Evolutionary conservation across 2,329 filamentous ascomycete species (phyloP).

Genomic region (Trichoderma oligosporum): DNA sequence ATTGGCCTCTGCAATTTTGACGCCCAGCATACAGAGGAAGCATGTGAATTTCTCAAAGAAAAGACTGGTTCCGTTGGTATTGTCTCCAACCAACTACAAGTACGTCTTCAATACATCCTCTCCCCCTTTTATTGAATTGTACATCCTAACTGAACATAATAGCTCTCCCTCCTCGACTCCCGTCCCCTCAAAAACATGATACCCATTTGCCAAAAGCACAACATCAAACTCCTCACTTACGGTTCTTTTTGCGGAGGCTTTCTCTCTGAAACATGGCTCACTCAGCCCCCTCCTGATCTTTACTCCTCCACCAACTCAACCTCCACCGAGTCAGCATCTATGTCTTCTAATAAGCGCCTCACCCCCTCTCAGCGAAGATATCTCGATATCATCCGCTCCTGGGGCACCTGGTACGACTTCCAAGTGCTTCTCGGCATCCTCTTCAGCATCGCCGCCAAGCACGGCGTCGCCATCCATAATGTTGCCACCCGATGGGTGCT

Average conservation of each 20-base stretch:
- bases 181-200: conserved; percentile 25
- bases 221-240: conserved; percentile 26
- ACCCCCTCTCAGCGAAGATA: conserved; percentile 36
- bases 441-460: conserved; percentile 36
- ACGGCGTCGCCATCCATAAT: conserved; percentile 40
- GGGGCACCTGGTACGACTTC: conserved; percentile 47
- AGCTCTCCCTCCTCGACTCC: conserved; percentile 27
- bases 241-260: conserved; percentile 34
- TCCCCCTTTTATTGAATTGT: neutral
- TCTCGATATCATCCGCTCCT: conserved; percentile 32
- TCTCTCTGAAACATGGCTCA: conserved; percentile 34
- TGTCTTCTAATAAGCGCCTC: conserved; percentile 18
- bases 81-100: conserved; percentile 30
- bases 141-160: neutral
- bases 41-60: conserved; percentile 32
- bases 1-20: conserved; percentile 29
- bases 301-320: conserved; percentile 28
- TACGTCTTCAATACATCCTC: conserved; percentile 23
- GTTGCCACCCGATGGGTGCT: conserved; percentile 48
- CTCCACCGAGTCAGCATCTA: neutral
- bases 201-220: conserved; percentile 21
- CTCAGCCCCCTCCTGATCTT: conserved; percentile 30
- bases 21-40: conserved; percentile 23
- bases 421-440: conserved; percentile 41
- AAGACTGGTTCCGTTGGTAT: conserved; percentile 25